Evolutionary conservation across 306 rosid genomes (phyloP).

Genomic region (Clitoria ternatea): DNA sequence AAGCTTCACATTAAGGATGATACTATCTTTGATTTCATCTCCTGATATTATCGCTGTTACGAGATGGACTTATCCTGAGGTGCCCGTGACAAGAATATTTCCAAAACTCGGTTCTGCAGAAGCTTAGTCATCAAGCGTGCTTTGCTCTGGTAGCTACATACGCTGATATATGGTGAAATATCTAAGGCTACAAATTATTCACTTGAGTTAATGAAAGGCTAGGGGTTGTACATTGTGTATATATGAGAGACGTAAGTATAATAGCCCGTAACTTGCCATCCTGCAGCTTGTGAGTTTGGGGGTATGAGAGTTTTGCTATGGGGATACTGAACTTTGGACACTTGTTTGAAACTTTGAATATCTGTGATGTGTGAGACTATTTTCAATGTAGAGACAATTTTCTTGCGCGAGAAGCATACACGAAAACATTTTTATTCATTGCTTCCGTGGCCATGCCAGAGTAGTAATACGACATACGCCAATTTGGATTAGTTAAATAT

Average conservation of each 20-base stretch:
- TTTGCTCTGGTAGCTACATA: not conserved
- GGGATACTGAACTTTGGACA: not conserved
- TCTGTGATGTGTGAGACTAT: not conserved
- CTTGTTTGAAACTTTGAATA: slow-evolving; percentile 5
- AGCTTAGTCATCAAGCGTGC: not conserved
- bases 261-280: not conserved
- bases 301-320: not conserved
- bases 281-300: not conserved
- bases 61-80: not conserved
- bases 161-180: not conserved
- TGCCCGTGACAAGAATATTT: not conserved
- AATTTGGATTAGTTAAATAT: too few relatives aligned
- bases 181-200: not conserved
- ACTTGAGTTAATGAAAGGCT: not conserved
- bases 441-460: not conserved
- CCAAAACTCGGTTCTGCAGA: not conserved
- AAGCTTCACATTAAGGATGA: not conserved
- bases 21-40: not conserved
- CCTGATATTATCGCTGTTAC: not conserved
- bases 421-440: too few relatives aligned
- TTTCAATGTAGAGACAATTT: not conserved
- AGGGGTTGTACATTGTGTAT: slow-evolving; percentile 5
- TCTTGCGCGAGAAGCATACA: too few relatives aligned
- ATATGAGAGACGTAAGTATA: not conserved
- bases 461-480: not conserved